A percentile compares a stretch with the other conserved stretches of the same genome.
Evolutionary conservation across 441 rosid genomes (phyloP).

Genomic region (Populus hybrid): DNA sequence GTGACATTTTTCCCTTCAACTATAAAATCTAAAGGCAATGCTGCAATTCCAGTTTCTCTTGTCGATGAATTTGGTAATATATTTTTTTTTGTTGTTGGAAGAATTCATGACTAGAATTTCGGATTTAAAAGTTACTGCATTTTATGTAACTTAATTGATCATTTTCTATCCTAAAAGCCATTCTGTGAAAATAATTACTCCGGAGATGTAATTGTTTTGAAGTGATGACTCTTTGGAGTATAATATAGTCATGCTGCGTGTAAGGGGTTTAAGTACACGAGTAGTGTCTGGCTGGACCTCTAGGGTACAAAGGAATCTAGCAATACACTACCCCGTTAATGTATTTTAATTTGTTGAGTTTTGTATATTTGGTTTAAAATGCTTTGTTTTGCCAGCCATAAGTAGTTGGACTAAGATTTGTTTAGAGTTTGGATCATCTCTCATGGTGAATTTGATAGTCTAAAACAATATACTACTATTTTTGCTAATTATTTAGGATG

Average conservation of each 20-base stretch:
- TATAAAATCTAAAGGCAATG: conserved; percentile 12
- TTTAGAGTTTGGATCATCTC: not conserved
- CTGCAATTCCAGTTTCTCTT: conserved; percentile 14
- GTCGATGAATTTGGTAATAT: not conserved
- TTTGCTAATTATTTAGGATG: conserved; percentile 1
- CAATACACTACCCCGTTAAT: not conserved
- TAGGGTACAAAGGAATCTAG: not conserved
- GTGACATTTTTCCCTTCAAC: conserved; percentile 8
- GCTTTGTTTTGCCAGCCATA: conserved; percentile 6
- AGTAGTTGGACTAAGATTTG: conserved; percentile 6
- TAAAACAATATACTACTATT: not conserved
- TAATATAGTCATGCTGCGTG: not conserved
- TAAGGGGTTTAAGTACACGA: not conserved
- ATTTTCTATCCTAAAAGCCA: not conserved
- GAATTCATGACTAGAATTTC: conserved; percentile 1
- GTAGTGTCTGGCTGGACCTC: not conserved
- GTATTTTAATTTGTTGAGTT: not conserved
- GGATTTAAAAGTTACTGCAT: not conserved
- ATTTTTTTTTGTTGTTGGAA: not conserved
- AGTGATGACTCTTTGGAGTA: not conserved
- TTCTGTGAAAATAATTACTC: not conserved
- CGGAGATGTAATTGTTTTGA: not conserved
- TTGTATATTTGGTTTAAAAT: not conserved
- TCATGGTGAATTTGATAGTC: not conserved
- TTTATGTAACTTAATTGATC: not conserved